These are phyloP conservation scores for Arthrobotrys pseudoclavata DNA, from an alignment of 2,329 filamentous ascomycete species.

Conservation along the genomic window DNA sequence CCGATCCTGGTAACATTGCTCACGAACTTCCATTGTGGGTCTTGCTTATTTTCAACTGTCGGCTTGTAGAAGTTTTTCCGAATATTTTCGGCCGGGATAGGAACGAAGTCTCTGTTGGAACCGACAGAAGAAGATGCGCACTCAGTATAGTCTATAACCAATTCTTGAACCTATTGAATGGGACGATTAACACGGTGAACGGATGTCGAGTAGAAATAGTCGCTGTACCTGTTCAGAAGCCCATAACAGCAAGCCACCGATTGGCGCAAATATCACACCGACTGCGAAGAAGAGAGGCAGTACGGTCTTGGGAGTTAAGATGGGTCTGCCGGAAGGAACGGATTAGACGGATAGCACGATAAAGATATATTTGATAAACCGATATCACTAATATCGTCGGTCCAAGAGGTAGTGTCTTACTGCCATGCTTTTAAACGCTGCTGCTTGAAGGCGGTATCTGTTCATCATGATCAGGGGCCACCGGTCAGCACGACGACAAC, in stretches of 20 bases:
- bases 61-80: slow-evolving; percentile 77
- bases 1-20: slow-evolving; percentile 61
- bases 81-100: slow-evolving; percentile 74
- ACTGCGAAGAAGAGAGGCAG: slow-evolving; percentile 91
- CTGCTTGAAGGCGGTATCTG: slow-evolving; percentile 96
- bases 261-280: slow-evolving; percentile 91
- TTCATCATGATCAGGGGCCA: slow-evolving; percentile 36
- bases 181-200: slow-evolving; percentile 24
- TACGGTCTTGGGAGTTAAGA: slow-evolving; percentile 93
- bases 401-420: slow-evolving; percentile 71
- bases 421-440: slow-evolving; percentile 99
- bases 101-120: slow-evolving; percentile 65
- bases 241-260: slow-evolving; percentile 87
- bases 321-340: slow-evolving; percentile 74
- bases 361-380: background rate
- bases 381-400: background rate
- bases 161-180: slow-evolving; percentile 83
- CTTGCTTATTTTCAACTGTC: slow-evolving; percentile 55
- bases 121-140: slow-evolving; percentile 73
- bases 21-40: slow-evolving; percentile 54
- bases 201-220: slow-evolving; percentile 41
- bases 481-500: slow-evolving; percentile 43
- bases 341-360: slow-evolving; percentile 6
- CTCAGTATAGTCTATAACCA: slow-evolving; percentile 89
- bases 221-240: slow-evolving; percentile 77